Percentiles rank a stretch among this genome's conserved stretches.
Evolutionary conservation across 371 early-diverging fungal genomes (phyloP).

Genomic region (Mucor indicus): DNA sequence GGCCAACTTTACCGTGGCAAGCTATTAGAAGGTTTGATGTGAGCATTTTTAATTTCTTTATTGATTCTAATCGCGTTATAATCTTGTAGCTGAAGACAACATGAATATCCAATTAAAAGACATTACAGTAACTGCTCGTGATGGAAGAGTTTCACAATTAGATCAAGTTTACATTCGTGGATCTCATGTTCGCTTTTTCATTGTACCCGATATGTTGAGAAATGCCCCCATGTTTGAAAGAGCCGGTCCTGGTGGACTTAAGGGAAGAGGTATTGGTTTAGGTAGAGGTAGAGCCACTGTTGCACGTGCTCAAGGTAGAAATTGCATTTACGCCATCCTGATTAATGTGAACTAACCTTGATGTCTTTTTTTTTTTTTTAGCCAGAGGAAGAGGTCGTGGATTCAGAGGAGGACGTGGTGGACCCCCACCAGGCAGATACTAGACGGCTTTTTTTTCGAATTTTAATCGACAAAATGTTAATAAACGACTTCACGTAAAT

Average conservation of each 20-base stretch:
- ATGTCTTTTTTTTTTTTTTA: slow-evolving; percentile 11
- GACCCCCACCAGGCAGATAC: slow-evolving; percentile 21
- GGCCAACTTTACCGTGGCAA: slow-evolving; percentile 94
- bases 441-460: slow-evolving; percentile 1
- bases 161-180: slow-evolving; percentile 98
- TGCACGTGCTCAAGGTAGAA: slow-evolving; percentile 70
- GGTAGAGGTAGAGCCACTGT: slow-evolving; percentile 87
- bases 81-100: slow-evolving; percentile 88
- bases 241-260: slow-evolving; percentile 75
- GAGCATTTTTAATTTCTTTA: not conserved
- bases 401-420: slow-evolving; percentile 45
- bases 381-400: slow-evolving; percentile 51
- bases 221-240: slow-evolving; percentile 97
- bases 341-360: not conserved
- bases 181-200: slow-evolving; percentile 92
- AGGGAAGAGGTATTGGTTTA: slow-evolving; percentile 83
- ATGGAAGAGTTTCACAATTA: slow-evolving; percentile 86
- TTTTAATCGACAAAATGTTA: no score
- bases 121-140: slow-evolving; percentile 89
- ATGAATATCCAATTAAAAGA: slow-evolving; percentile 97
- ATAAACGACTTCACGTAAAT: no score
- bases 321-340: not conserved
- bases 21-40: slow-evolving; percentile 75
- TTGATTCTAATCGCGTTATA: not conserved
- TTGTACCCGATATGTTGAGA: slow-evolving; percentile 98